These are phyloP conservation scores for Schwanniomyces pseudopolymorphus DNA, from an alignment of 805 yeast genomes.

Conservation along the genomic window DNA sequence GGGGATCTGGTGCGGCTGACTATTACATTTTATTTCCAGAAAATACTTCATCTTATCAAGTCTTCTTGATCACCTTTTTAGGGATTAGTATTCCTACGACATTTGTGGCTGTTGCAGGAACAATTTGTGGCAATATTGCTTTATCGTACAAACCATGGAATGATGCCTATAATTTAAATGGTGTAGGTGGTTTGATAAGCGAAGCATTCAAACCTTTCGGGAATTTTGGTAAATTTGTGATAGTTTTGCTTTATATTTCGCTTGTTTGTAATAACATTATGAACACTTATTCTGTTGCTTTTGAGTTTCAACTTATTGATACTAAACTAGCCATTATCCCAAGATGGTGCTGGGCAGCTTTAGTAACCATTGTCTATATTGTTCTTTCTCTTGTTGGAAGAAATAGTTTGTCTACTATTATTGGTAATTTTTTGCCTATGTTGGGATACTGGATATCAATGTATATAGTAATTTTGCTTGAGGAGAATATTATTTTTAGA, in stretches of 20 bases:
- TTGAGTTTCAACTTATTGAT: conserved; percentile 34
- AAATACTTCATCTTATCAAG: conserved; percentile 21
- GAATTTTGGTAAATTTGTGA: conserved; percentile 32
- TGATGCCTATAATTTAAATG: conserved; percentile 24
- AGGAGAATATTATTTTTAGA: conserved; percentile 35
- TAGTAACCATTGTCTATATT: conserved; percentile 30
- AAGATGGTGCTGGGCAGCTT: conserved; percentile 38
- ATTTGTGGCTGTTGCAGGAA: conserved; percentile 32
- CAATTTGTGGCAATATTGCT: conserved; percentile 32
- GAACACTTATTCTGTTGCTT: conserved; percentile 36
- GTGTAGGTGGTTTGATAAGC: conserved; percentile 33
- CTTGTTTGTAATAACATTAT: conserved; percentile 35
- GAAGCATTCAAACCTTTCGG: conserved; percentile 38
- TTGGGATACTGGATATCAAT: conserved; percentile 42
- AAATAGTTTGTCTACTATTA: conserved; percentile 29
- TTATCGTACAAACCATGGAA: conserved; percentile 31
- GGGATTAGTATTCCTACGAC: conserved; percentile 31
- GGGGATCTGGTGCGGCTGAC: conserved; percentile 37
- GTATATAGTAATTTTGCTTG: conserved; percentile 33
- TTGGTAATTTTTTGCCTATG: conserved; percentile 42
- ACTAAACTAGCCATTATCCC: conserved; percentile 27
- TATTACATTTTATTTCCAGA: conserved; percentile 34
- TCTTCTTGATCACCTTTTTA: conserved; percentile 27
- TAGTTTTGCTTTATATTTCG: conserved; percentile 29
- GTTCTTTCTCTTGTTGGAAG: conserved; percentile 34